Percentiles rank a stretch among this genome's conserved stretches.
Conservation (phyloP, 1,284 basidiomycete genomes). For the Singerocomus inundabilis region DNA sequence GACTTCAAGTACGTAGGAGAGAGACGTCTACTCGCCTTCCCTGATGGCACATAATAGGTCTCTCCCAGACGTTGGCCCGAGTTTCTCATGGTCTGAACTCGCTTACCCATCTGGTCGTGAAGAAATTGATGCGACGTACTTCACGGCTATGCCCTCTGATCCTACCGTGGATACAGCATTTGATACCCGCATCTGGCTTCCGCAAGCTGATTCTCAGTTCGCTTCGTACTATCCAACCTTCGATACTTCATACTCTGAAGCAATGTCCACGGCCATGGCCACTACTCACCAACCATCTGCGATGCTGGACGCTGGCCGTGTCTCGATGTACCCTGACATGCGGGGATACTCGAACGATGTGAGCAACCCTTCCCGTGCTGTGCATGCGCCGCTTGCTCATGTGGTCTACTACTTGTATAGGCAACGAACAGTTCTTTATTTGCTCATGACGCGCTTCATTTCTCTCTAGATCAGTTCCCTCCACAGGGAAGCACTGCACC, state of each 20-base stretch:
- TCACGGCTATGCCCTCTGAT: rapidly evolving
- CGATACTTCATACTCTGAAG: not conserved
- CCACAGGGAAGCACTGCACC: rapidly evolving
- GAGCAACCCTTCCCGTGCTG: not conserved
- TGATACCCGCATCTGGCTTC: no score
- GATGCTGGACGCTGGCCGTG: rapidly evolving
- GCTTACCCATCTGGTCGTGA: no score
- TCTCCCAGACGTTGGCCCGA: not conserved
- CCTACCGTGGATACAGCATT: rapidly evolving
- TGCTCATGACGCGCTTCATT: not conserved
- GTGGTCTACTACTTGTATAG: not conserved
- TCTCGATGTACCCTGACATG: rapidly evolving
- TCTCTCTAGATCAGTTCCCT: not conserved
- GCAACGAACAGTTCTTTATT: not conserved
- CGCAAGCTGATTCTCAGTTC: not conserved
- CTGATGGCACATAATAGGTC: slow-evolving; percentile 8
- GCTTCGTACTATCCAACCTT: not conserved
- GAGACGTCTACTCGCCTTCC: not conserved
- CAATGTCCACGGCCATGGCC: not conserved
- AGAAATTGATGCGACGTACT: no score
- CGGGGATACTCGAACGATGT: not conserved
- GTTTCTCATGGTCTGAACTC: not conserved
- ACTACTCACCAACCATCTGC: not conserved
- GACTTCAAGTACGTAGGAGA: slow-evolving; percentile 3
- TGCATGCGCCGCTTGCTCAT: slow-evolving; percentile 1